Evolutionary conservation across 257 asterid species (phyloP), one percentile per base, ranked within the genome.

Genomic region (Solanum rostratum): DNA sequence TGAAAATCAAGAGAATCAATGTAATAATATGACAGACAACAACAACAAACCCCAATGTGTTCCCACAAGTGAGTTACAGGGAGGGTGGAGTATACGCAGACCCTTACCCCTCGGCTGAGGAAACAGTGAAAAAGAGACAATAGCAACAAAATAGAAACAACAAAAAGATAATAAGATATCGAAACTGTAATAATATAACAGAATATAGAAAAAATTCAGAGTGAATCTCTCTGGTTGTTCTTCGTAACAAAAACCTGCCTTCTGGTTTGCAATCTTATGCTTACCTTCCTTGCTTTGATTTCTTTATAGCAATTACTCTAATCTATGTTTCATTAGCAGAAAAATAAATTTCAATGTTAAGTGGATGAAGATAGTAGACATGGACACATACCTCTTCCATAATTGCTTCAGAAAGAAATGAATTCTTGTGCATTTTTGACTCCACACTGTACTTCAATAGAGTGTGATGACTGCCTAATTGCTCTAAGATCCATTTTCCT

Each of bases 401-500:
- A 41, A 96, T 96, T 85, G 95, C 98, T 90, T 94, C 99, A 6
- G 99, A 94, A 89, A 96, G 98, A 86, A 94, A 92, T 7, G 97
- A 96, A 88, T 96, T 92, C 87, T 93, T 92, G 84, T 87, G 98
- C 98, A 96, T 96, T 89, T 92, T 96, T 19, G 98, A 94, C 92
- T 96, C 98, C 88, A 96, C 98, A 1, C 94, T 90, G 82, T 96
- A 96, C 90, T 96, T 94, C 65, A 96, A 82, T 85, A 96, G 88
- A 13, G 97, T 94, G 85, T 96, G 99, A 84, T 94, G 96, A 87
- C 96, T 91, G 62, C 99, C 99, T 79, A 96, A 89, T 89, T 92
- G 97, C 93, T 96, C 99, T 76, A 96, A 89, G 80, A 90, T 90
- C 99, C 99, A 96, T 87, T 92, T 96, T 66, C 99, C 99, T 84